These are phyloP conservation scores for Biscutella laevigata DNA, from an alignment of 441 rosid species.

Conservation along the genomic window DNA sequence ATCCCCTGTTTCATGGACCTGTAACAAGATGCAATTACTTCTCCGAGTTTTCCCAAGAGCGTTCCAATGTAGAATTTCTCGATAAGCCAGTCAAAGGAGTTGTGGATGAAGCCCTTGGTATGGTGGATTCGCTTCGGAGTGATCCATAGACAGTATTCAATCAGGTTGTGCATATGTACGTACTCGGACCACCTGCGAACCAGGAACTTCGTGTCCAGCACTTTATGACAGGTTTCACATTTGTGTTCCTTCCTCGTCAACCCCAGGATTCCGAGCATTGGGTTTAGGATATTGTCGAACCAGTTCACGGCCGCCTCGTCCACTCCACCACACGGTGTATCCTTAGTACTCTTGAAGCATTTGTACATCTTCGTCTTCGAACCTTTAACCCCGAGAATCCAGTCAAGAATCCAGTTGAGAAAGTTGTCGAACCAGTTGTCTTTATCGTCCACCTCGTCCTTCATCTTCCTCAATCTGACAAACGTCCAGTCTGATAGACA, in stretches of 20 bases:
- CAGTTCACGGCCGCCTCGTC: too few relatives aligned
- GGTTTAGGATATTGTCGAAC: too few relatives aligned
- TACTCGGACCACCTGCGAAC: conserved; percentile 42
- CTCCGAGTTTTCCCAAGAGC: too few relatives aligned
- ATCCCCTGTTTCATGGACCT: neutral
- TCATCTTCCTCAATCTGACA: conserved; percentile 16
- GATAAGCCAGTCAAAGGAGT: neutral
- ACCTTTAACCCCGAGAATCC: conserved; percentile 10
- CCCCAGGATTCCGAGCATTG: too few relatives aligned
- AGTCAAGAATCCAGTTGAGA: neutral
- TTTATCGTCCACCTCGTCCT: neutral
- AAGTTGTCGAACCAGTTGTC: neutral
- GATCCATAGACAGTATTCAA: conserved; percentile 27
- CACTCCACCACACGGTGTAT: too few relatives aligned
- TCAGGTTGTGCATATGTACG: conserved; percentile 30
- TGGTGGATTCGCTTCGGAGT: conserved; percentile 23
- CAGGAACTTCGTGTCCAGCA: conserved; percentile 12
- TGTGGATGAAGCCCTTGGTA: conserved; percentile 15
- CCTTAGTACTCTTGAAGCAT: neutral
- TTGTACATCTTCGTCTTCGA: neutral
- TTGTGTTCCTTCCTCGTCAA: too few relatives aligned
- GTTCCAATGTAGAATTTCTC: neutral
- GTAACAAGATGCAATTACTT: neutral
- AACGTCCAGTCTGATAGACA: conserved; percentile 44
- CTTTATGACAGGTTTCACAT: too few relatives aligned